phyloP scores from a whole-genome alignment of 2,329 filamentous ascomycete genomes.

The Lasiodiplodia theobromae region DNA sequence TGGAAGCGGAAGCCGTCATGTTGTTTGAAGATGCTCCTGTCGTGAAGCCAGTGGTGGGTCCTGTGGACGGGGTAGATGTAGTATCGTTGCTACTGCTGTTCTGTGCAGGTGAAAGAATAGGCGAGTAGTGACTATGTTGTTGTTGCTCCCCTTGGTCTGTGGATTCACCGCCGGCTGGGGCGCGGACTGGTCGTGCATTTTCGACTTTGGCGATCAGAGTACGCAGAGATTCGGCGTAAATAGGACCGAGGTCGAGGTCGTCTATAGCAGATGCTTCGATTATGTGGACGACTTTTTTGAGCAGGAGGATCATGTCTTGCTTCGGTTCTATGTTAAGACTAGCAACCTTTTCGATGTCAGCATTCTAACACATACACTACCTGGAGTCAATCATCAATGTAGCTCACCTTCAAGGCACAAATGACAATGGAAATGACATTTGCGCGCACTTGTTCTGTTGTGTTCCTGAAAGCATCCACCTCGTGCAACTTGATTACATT shows the following conservation, averaged over 20 bases:
- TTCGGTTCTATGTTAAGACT: conserved; percentile 19
- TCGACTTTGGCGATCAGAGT: conserved; percentile 24
- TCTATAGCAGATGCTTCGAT: conserved; percentile 21
- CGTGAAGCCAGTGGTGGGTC: not conserved
- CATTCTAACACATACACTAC: no score
- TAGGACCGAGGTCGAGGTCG: conserved; percentile 22
- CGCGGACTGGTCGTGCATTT: conserved; percentile 2
- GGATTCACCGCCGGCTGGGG: not conserved
- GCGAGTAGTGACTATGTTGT: not conserved
- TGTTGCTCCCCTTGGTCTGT: not conserved
- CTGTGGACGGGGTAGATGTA: not conserved
- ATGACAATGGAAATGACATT: conserved; percentile 12
- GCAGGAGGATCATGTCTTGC: conserved; percentile 14
- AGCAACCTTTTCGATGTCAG: conserved; percentile 6
- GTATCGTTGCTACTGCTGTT: not conserved
- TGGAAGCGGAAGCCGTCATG: not conserved
- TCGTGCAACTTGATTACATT: conserved; percentile 9
- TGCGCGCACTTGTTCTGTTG: not conserved
- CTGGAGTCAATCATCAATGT: not conserved
- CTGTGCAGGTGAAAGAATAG: not conserved
- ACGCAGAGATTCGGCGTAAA: conserved; percentile 12
- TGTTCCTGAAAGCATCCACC: conserved; percentile 14
- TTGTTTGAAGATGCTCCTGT: not conserved
- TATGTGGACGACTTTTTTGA: conserved; percentile 23
- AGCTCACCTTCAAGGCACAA: conserved; percentile 14